A percentile compares a stretch with the other conserved stretches of the same genome.
Evolutionary conservation across 345 rosid genomes (phyloP).

Genomic region (Punica granatum): DNA sequence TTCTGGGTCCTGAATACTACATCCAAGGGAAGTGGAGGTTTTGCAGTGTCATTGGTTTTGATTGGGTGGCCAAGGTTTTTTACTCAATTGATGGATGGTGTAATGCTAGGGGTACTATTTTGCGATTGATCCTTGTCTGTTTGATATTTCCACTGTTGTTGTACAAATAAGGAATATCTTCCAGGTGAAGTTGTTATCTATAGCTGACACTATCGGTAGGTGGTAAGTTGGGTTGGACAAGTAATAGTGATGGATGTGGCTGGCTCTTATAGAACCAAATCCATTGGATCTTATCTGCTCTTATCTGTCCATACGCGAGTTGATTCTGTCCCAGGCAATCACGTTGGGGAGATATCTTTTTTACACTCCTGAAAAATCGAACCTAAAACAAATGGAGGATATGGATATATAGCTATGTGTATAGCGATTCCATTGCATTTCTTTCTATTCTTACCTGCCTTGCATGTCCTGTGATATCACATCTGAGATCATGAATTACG

Average conservation of each 20-base stretch:
- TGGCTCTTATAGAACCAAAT: neutral
- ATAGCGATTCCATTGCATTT: neutral
- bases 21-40: too few species aligned
- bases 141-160: neutral
- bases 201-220: neutral
- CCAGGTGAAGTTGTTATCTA: neutral
- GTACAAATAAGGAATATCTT: neutral
- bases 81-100: neutral
- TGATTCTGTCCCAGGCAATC: neutral
- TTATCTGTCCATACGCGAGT: neutral
- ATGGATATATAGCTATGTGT: neutral
- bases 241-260: neutral
- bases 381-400: neutral
- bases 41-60: too few species aligned
- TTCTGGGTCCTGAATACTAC: too few species aligned
- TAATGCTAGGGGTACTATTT: neutral
- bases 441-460: neutral
- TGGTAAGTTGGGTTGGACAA: neutral
- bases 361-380: neutral
- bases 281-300: neutral
- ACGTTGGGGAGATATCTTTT: neutral
- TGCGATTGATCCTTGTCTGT: neutral
- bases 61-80: too few species aligned
- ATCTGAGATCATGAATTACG: neutral
- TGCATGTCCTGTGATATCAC: neutral